Conservation (phyloP, 2,329 filamentous ascomycete genomes). For the Capronia americana region DNA sequence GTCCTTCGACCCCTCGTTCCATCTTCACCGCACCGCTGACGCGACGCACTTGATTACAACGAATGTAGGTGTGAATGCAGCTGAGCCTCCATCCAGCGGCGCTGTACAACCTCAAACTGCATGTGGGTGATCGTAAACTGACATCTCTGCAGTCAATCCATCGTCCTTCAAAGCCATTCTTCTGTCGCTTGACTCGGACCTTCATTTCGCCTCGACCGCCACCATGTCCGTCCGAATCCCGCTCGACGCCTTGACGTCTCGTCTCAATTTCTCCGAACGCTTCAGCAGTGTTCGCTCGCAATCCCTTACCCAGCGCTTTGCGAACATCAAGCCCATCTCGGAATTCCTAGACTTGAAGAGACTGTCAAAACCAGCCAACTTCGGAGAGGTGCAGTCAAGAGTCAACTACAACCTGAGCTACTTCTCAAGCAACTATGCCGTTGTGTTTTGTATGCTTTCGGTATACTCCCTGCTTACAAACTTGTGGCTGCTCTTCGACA, state of each 20-base stretch:
- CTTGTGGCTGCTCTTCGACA: constrained; percentile 84
- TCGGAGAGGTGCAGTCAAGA: constrained; percentile 84
- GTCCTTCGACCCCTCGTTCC: background rate
- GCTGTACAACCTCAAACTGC: constrained; percentile 6
- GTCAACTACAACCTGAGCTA: constrained; percentile 97
- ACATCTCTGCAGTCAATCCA: background rate
- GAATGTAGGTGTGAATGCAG: background rate
- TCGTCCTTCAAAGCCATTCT: background rate
- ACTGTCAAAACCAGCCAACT: constrained; percentile 90
- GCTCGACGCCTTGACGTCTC: constrained; percentile 86
- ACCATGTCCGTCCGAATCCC: constrained; percentile 90
- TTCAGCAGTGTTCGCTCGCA: constrained; percentile 83
- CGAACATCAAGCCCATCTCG: constrained; percentile 86
- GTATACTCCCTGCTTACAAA: constrained; percentile 95
- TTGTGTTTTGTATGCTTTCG: constrained; percentile 91
- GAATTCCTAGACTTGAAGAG: constrained; percentile 98
- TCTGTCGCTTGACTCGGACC: background rate
- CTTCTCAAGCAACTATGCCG: constrained; percentile 98
- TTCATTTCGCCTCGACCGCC: background rate
- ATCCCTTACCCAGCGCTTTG: constrained; percentile 80
- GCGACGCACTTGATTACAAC: background rate
- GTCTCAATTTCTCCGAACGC: constrained; percentile 83
- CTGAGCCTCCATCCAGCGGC: background rate
- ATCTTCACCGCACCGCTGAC: constrained; percentile 1
- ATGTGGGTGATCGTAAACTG: background rate